phyloP scores from a whole-genome alignment of 495 filamentous ascomycete species.

The Penicillium coprophilum region DNA sequence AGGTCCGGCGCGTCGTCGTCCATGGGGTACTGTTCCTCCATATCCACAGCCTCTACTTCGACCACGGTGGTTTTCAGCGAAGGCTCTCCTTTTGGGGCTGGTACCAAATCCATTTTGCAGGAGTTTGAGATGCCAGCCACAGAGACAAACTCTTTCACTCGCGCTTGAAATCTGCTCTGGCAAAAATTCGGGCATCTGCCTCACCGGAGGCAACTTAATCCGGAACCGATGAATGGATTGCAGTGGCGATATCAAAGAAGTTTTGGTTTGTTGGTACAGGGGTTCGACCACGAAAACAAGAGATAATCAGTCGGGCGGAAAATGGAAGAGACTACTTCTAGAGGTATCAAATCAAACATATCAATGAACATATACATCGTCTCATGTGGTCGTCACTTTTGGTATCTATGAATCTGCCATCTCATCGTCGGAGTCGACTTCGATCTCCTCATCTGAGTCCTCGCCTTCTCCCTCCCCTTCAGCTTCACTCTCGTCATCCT shows the following conservation, averaged over 20 bases:
- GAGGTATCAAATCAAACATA: constrained; percentile 37
- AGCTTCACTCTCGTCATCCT: constrained; percentile 49
- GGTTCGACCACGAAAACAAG: constrained; percentile 22
- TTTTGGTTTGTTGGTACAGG: constrained; percentile 11
- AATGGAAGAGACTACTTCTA: constrained; percentile 14
- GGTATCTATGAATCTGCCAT: constrained; percentile 47
- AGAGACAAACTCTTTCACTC: constrained; percentile 29
- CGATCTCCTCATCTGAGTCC: constrained; percentile 42
- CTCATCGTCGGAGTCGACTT: constrained; percentile 46
- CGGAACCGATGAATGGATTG: constrained; percentile 26
- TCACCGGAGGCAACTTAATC: constrained; percentile 39
- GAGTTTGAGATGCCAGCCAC: constrained; percentile 36
- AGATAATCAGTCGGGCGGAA: neutral
- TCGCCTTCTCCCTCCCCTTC: constrained; percentile 50
- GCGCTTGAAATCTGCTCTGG: constrained; percentile 34
- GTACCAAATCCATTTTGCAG: constrained; percentile 45
- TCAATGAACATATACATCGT: constrained; percentile 25
- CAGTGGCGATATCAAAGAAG: constrained; percentile 14
- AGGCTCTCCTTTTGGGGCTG: constrained; percentile 40
- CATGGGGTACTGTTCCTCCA: constrained; percentile 20
- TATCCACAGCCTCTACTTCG: constrained; percentile 46
- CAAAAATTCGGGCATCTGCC: constrained; percentile 33
- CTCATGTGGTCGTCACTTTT: constrained; percentile 20
- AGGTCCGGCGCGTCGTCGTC: constrained; percentile 27
- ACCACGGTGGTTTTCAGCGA: constrained; percentile 46